phyloP scores from a whole-genome alignment of 2,329 filamentous ascomycete genomes.

The Cladosporium oxysporum region DNA sequence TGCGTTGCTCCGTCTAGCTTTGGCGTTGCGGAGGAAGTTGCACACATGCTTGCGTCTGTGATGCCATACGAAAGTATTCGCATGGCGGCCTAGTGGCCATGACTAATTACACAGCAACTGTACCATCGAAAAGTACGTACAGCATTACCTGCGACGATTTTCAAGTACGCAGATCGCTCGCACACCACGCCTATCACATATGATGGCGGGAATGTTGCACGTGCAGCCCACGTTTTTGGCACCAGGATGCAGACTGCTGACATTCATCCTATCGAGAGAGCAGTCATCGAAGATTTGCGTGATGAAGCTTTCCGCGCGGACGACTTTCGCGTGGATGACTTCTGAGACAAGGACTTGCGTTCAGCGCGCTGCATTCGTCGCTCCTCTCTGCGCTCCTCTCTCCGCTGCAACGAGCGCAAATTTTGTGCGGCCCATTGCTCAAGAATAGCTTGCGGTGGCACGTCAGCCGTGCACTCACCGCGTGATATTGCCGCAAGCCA shows the following conservation, averaged over 20 bases:
- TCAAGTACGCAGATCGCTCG: neutral
- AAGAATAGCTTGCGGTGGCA: neutral
- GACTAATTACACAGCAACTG: neutral
- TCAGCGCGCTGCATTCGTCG: neutral
- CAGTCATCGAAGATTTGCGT: neutral
- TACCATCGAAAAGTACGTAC: no score
- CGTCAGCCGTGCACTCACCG: slow-evolving; percentile 1
- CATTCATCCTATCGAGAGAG: neutral
- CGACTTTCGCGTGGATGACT: neutral
- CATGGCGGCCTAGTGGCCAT: neutral
- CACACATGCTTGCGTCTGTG: neutral
- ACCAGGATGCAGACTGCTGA: neutral
- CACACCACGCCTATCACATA: neutral
- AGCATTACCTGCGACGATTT: neutral
- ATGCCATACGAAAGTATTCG: neutral
- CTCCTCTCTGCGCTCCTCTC: neutral
- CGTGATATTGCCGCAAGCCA: slow-evolving; percentile 13
- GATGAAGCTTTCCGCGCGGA: neutral
- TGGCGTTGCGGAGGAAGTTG: neutral
- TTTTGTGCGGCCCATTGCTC: slow-evolving; percentile 8
- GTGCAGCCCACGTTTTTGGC: neutral
- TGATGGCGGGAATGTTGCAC: neutral
- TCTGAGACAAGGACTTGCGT: neutral
- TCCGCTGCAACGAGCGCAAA: neutral
- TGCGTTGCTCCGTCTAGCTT: neutral